Evolutionary conservation across 1,284 basidiomycete species (phyloP).

Genomic region (Gomphus sp.): DNA sequence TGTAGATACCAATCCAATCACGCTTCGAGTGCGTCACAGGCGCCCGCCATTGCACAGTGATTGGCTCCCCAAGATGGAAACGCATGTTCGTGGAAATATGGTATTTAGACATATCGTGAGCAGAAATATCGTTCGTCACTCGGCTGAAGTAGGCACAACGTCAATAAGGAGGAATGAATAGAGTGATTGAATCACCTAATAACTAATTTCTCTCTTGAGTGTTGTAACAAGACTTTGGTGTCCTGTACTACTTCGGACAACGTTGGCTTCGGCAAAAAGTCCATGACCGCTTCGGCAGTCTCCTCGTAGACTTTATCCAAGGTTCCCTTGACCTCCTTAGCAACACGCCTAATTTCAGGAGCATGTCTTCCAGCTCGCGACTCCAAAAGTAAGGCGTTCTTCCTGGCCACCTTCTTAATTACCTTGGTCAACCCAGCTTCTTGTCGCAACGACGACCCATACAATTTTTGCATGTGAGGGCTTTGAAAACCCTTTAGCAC

Average conservation of each 20-base stretch:
- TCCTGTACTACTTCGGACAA: conserved; percentile 85
- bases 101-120: conserved; percentile 76
- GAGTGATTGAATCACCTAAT: conserved; percentile 57
- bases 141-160: conserved; percentile 41
- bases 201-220: conserved; percentile 81
- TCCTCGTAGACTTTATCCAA: conserved; percentile 94
- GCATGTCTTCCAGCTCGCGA: conserved; percentile 59
- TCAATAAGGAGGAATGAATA: conserved; percentile 5
- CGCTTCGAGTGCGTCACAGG: conserved; percentile 83
- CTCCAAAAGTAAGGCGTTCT: conserved; percentile 67
- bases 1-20: conserved; percentile 96
- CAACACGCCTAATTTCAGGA: conserved; percentile 70
- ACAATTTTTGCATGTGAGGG: conserved; percentile 95
- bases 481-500: conserved; percentile 30
- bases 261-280: conserved; percentile 73
- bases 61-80: conserved; percentile 89
- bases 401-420: conserved; percentile 82
- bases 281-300: conserved; percentile 83
- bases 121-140: conserved; percentile 71
- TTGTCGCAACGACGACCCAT: conserved; percentile 86
- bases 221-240: conserved; percentile 85
- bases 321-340: conserved; percentile 84
- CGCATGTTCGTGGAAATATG: conserved; percentile 50
- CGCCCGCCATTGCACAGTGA: conserved; percentile 81
- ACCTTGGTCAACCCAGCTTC: conserved; percentile 97